Base-by-base conservation (phyloP, 768 basidiomycete genomes). In the Artomyces pyxidatus region DNA sequence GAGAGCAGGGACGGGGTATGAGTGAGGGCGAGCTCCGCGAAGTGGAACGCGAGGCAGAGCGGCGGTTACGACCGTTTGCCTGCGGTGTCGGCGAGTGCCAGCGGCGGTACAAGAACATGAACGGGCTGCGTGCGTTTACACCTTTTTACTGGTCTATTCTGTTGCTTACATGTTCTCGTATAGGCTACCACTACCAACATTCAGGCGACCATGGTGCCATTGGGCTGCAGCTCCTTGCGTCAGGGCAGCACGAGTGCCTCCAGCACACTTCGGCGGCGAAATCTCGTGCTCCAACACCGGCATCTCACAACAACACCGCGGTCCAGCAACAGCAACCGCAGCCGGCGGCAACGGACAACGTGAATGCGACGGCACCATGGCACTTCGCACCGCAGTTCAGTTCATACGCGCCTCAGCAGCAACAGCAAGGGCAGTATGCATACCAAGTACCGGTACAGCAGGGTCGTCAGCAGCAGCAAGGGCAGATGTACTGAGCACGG, bases 81-180 rank as follows among this genome's bases (percentile, higher is more conserved):
- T 97, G 93, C 58, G 85, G 88, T 6, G 86, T 94, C 5, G 87
- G 88, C 17, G 86, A 88, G 56, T 89, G 88, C 59, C 75, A 78
- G 63, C 77, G 94, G 61, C 67, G 94, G 61, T 98, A 97, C 71
- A 93, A 97, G 77, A 97, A 99, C 63, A 95, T 97, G 93, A 97
- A 97, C 65, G 95, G 95, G 0, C 70, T 97, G 53, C 69, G 88
- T 69, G 50, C 50, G 66, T 67, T 7, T 45, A 25, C 28, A 22
- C 10, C 35, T 30, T 25, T 29, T 26, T n/a, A 32, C 45, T 19
- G 11, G 12, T n/a, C 37, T 49, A 41, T 42, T 47, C 35, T 50
- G 35, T 44, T 54, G 35, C 11, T 54, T 55, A 14, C 51, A 48
- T 11, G 1, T 38, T 27, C 42, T 45, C 40, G 17, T 23, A 17